These are phyloP conservation scores for Trichoderma virens DNA, from an alignment of 495 filamentous ascomycete species.

Conservation along the genomic window DNA sequence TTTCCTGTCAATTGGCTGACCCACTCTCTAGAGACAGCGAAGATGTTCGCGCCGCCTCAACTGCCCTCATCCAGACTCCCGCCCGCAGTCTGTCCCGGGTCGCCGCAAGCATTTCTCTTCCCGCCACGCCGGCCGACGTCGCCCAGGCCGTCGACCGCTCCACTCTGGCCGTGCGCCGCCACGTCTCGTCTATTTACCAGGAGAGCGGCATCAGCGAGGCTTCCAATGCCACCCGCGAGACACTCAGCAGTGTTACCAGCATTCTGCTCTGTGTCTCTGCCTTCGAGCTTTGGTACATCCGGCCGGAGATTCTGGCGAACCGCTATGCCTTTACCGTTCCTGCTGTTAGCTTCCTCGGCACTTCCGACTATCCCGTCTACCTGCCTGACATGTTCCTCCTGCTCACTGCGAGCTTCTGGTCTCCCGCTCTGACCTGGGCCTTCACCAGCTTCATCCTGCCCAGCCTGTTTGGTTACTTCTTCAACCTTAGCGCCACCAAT, in stretches of 20 bases:
- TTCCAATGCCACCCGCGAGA: constrained; percentile 55
- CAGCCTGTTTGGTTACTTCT: constrained; percentile 66
- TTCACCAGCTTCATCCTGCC: constrained; percentile 65
- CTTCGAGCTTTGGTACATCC: constrained; percentile 54
- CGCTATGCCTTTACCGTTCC: constrained; percentile 64
- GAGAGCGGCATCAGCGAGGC: constrained; percentile 45
- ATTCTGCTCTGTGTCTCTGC: constrained; percentile 57
- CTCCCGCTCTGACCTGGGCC: constrained; percentile 68
- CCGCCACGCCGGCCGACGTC: constrained; percentile 77
- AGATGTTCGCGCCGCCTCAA: constrained; percentile 28
- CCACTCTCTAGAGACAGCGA: constrained; percentile 13
- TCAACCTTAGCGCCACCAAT: constrained; percentile 61
- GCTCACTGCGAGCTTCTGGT: constrained; percentile 76
- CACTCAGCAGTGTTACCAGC: constrained; percentile 57
- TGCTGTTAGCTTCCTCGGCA: constrained; percentile 46
- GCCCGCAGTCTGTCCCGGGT: constrained; percentile 42
- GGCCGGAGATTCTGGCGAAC: constrained; percentile 56
- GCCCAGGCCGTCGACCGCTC: constrained; percentile 74
- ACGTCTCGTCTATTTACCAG: constrained; percentile 39
- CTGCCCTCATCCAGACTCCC: constrained; percentile 50
- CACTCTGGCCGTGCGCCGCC: constrained; percentile 54
- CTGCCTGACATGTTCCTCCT: constrained; percentile 77
- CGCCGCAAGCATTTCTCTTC: constrained; percentile 52
- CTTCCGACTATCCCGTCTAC: constrained; percentile 43
- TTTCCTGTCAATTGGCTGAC: too few species aligned